Percentiles rank a stretch among this genome's conserved stretches.
Evolutionary conservation across 2,329 filamentous ascomycete genomes (phyloP).

Genomic region (Podosphaera fusca): DNA sequence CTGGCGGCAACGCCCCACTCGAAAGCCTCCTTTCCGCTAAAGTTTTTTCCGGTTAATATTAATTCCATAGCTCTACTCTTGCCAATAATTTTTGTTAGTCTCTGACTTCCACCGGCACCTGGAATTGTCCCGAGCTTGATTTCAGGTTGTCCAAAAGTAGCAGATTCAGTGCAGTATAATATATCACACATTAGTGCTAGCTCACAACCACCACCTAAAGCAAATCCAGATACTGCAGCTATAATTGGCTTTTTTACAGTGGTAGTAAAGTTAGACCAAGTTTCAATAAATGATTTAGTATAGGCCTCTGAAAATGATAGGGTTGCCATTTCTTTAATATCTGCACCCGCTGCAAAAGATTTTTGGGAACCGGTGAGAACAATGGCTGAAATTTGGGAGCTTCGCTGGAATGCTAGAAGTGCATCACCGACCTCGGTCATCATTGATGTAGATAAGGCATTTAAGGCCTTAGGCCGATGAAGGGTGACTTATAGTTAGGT

Average conservation of each 20-base stretch:
- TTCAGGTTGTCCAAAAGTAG: conserved; percentile 91
- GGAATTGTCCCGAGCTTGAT: conserved; percentile 88
- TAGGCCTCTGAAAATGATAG: conserved; percentile 78
- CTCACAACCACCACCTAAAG: conserved; percentile 86
- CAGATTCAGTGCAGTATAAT: conserved; percentile 64
- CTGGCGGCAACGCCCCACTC: conserved; percentile 78
- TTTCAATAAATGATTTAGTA: conserved; percentile 77
- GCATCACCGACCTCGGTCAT: conserved; percentile 76
- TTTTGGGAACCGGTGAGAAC: conserved; percentile 72
- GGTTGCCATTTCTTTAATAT: conserved; percentile 97
- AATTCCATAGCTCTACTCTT: conserved; percentile 82
- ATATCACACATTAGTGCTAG: conserved; percentile 95
- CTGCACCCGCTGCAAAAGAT: conserved; percentile 85
- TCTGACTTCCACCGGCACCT: conserved; percentile 75
- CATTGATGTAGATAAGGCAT: conserved; percentile 76
- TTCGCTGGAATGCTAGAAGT: conserved; percentile 44
- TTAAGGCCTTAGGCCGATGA: conserved; percentile 84
- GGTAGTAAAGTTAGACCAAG: conserved; percentile 70
- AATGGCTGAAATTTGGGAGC: conserved; percentile 49
- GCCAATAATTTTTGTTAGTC: conserved; percentile 60
- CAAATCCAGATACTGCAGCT: conserved; percentile 81
- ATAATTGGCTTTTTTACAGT: conserved; percentile 84
- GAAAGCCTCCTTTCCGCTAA: conserved; percentile 63
- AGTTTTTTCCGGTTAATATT: conserved; percentile 65
- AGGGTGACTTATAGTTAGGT: conserved; percentile 46